Conservation (phyloP, 129 eudicot genomes). For the Glebionis coronaria region DNA sequence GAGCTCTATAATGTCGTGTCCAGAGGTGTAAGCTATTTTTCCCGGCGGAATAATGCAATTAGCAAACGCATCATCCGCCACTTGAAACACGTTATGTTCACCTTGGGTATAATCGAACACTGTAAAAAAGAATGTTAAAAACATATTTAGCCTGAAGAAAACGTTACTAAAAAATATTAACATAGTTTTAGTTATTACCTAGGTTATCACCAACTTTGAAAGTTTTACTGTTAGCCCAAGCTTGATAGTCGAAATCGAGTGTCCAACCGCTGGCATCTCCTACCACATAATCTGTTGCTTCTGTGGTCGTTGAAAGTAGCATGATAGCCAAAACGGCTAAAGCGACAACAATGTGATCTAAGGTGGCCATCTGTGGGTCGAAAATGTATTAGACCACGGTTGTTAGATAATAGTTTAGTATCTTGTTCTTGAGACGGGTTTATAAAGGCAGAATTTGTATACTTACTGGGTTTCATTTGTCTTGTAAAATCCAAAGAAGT, state of each 20-base stretch:
- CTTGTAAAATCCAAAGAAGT: not conserved
- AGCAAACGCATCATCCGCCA: too few species aligned
- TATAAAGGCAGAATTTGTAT: not conserved
- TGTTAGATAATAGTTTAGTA: not conserved
- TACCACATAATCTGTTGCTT: conserved; percentile 28
- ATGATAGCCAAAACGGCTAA: conserved; percentile 4
- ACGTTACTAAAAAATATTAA: too few species aligned
- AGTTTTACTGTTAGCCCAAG: conserved; percentile 25
- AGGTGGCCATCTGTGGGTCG: not conserved
- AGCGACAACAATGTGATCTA: not conserved
- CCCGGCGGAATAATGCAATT: too few species aligned
- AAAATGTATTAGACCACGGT: too few species aligned
- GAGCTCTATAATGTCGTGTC: too few species aligned
- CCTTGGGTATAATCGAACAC: too few species aligned
- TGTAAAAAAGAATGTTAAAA: too few species aligned
- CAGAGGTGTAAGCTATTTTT: too few species aligned
- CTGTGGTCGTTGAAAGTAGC: conserved; percentile 10
- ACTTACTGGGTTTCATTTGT: not conserved
- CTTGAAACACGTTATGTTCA: too few species aligned
- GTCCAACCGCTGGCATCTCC: conserved; percentile 32
- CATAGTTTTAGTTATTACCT: conserved; percentile 10
- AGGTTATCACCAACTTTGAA: conserved; percentile 26
- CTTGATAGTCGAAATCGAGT: conserved; percentile 20
- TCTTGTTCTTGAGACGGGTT: not conserved
- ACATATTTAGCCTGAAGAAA: too few species aligned